Evolutionary conservation across 192 early-diverging fungal species (phyloP), one percentile per base, ranked within the genome.

Genomic region (Mortierella antarctica): DNA sequence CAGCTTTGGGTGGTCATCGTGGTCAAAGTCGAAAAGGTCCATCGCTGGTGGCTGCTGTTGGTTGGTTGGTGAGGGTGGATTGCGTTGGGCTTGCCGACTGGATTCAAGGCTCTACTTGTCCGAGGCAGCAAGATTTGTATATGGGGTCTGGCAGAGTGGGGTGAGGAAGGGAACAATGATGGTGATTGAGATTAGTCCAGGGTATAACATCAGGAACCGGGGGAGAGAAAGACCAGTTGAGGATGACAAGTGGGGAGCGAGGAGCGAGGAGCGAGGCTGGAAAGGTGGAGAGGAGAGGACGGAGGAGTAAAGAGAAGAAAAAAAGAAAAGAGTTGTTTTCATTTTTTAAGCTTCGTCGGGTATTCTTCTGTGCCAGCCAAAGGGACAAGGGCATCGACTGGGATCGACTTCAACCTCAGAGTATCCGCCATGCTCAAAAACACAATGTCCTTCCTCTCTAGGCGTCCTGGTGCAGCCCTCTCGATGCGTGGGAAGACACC

Each of bases 11-110:
- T 83, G 74, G 70, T 84, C 86, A 48, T 87, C 83, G 52, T 86
- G 83, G 70, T 88, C 87, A 71, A 88, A 88, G 55, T 66, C 64
- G 60, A 88, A 88, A 17, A 88, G 62, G 59, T 82, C 78, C 73
- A 82, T 88, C 71, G 50, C 73, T 63, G 57, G 40, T 50, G 63
- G 13, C 58, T 45, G 56, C 8, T 21, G 13, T 50, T 41, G 23
- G 8, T 17, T 41, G 17, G 40, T 57, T 41, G 44, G 12, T 55
- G 44, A 54, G 8, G 15, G 39, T 31, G 15, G 41, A 47, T 51
- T n/a, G 54, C 18, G 61, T 1, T 51, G 7, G 49, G 21, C 31
- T 31, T 31, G 31, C 31, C 31, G 44, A 45, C 63, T 51, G 62
- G 50, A 18, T 60, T 45, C 15, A 40, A 6, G 7, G 31, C 57